Conservation (phyloP, 495 filamentous ascomycete genomes). For the Schizothecium vesticola region DNA sequence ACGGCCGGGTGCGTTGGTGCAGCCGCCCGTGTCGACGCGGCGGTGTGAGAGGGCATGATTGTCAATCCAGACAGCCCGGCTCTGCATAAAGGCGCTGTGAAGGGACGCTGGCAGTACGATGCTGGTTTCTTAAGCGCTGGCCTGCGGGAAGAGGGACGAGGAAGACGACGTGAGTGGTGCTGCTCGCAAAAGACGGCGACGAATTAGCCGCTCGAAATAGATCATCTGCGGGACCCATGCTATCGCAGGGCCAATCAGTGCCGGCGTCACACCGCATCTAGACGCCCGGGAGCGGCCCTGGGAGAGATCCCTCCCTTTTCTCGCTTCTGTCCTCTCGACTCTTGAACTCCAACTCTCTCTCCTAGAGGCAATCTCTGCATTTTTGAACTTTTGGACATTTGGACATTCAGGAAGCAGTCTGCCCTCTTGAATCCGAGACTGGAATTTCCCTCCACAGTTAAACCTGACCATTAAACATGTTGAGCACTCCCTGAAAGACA, state of each 20-base stretch:
- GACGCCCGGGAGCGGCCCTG: slow-evolving; percentile 17
- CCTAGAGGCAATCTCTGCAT: neutral
- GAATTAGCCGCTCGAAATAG: slow-evolving; percentile 28
- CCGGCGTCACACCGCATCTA: slow-evolving; percentile 28
- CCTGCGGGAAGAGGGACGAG: neutral
- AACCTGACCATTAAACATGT: neutral
- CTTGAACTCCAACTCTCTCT: neutral
- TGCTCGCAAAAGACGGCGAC: neutral
- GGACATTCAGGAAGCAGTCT: neutral
- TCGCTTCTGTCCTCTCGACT: neutral
- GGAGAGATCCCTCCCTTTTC: neutral
- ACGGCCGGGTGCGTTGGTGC: neutral
- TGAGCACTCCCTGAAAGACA: neutral
- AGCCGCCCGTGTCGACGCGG: neutral
- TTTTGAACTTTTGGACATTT: neutral
- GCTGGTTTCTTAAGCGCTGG: slow-evolving; percentile 23
- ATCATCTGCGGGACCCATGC: slow-evolving; percentile 10
- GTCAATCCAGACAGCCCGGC: slow-evolving; percentile 13
- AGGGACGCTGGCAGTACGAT: slow-evolving; percentile 16
- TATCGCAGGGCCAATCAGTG: slow-evolving; percentile 18
- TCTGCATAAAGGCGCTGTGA: slow-evolving; percentile 19
- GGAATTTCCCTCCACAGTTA: neutral
- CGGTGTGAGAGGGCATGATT: neutral
- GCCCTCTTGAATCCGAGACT: neutral
- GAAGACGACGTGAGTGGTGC: neutral